A percentile compares a stretch with the other conserved stretches of the same genome.
phyloP scores from a whole-genome alignment of 116 monocot species.

The Posidonia oceanica region DNA sequence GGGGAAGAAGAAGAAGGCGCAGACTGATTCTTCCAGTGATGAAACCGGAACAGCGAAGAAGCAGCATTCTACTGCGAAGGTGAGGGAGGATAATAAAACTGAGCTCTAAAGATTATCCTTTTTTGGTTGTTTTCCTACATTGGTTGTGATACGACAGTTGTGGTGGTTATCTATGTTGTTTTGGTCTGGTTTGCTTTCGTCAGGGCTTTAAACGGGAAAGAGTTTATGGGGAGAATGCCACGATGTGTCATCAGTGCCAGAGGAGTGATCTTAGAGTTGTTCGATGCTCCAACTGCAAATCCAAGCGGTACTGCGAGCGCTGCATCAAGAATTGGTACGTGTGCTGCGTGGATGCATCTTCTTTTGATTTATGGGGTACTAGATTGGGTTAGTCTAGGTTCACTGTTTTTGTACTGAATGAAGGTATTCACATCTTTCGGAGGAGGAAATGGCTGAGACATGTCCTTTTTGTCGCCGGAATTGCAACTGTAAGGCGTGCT shows the following conservation, averaged over 20 bases:
- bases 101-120: no score
- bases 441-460: constrained; percentile 34
- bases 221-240: constrained; percentile 30
- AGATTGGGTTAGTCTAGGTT: background rate
- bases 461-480: constrained; percentile 54
- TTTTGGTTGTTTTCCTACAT: no score
- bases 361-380: no score
- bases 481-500: constrained; percentile 79
- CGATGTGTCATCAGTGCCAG: constrained; percentile 85
- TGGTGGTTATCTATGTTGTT: no score
- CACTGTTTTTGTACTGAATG: background rate
- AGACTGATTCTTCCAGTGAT: no score
- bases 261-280: constrained; percentile 61
- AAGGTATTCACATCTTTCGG: constrained; percentile 55
- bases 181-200: no score
- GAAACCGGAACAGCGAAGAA: no score
- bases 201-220: background rate
- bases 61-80: no score
- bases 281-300: constrained; percentile 35
- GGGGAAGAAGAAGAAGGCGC: no score
- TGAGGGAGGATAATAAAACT: no score
- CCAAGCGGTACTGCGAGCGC: constrained; percentile 42
- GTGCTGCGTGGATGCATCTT: no score
- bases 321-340: constrained; percentile 56
- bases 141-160: no score